Conservation (phyloP, 2,329 filamentous ascomycete genomes). For the Botrytis porri region DNA sequence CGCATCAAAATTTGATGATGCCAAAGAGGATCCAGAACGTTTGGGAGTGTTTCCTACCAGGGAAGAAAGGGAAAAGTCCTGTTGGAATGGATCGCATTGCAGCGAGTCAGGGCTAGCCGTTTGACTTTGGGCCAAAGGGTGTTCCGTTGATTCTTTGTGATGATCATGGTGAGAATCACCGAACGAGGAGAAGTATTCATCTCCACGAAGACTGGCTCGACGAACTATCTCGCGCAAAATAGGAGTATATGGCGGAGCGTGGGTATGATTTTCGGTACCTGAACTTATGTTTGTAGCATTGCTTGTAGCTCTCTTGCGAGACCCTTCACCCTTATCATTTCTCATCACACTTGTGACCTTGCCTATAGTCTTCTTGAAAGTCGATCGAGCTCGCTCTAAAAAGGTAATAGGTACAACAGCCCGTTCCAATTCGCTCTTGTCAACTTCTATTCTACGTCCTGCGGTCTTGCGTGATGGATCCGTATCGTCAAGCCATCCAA, state of each 20-base stretch:
- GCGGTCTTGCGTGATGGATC: slow-evolving; percentile 76
- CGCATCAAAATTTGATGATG: slow-evolving; percentile 40
- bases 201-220: slow-evolving; percentile 55
- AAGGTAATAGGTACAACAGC: slow-evolving; percentile 89
- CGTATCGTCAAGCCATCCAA: slow-evolving; percentile 88
- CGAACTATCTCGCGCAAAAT: slow-evolving; percentile 41
- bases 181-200: slow-evolving; percentile 54
- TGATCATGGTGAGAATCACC: slow-evolving; percentile 37
- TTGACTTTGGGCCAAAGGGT: slow-evolving; percentile 59
- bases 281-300: slow-evolving; percentile 63
- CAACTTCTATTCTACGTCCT: slow-evolving; percentile 86
- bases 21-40: slow-evolving; percentile 28
- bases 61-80: slow-evolving; percentile 9
- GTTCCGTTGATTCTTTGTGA: slow-evolving; percentile 52
- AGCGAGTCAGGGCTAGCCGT: slow-evolving; percentile 6
- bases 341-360: slow-evolving; percentile 52
- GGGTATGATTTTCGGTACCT: slow-evolving; percentile 52
- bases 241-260: slow-evolving; percentile 42
- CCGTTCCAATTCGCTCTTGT: slow-evolving; percentile 82
- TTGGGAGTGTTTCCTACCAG: slow-evolving; percentile 9
- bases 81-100: slow-evolving; percentile 3
- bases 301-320: slow-evolving; percentile 57
- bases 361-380: slow-evolving; percentile 64
- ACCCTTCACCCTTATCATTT: slow-evolving; percentile 54
- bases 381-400: slow-evolving; percentile 78